Base-by-base conservation (phyloP, 345 rosid species). In the Melaleuca alternifolia region DNA sequence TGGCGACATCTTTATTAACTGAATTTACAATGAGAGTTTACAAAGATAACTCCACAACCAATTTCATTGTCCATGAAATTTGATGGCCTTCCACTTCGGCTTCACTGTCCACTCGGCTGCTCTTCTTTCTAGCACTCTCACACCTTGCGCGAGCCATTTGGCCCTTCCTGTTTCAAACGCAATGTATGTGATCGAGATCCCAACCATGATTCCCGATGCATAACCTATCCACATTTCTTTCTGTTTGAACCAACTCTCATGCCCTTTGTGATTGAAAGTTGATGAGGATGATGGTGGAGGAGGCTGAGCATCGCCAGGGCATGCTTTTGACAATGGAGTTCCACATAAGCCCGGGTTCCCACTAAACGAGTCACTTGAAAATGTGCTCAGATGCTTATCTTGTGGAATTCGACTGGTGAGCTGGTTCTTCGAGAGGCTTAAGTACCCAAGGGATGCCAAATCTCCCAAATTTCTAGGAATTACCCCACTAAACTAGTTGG, bases 221-320 rank as follows among this genome's bases (percentile, higher is more conserved):
- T 59, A 59, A 28, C 71, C 71, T 5, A 59, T n/a, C 33, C 71
- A 59, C 33, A n/a, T 5, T n/a, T 0, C 2, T 26, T 59, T 59
- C 0, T n/a, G 71, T 5, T 59, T 12, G 4, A 59, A n/a, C 71
- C 71, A 12, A 2, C 33, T 59, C 71, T 11, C 33, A n/a, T 26
- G 18, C 33, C 71, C 33, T n/a, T 59, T 0, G 4, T 0, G 2
- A 15, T 59, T 2, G 4, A n/a, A n/a, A 12, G 71, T 59, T n/a
- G 30, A 59, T n/a, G 30, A 12, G 9, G 33, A 59, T 0, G 18
- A 12, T 12, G 33, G 71, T 12, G 16, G 7, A n/a, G 33, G 30
- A 59, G 71, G 4, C 12, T 12, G 33, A 5, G 71, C 33, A n/a
- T 59, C 4, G 4, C 16, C 33, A n/a, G 2, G 71, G 71, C 71